Base-by-base conservation (phyloP, 768 basidiomycete species). In the Melanogaster broomeanus region DNA sequence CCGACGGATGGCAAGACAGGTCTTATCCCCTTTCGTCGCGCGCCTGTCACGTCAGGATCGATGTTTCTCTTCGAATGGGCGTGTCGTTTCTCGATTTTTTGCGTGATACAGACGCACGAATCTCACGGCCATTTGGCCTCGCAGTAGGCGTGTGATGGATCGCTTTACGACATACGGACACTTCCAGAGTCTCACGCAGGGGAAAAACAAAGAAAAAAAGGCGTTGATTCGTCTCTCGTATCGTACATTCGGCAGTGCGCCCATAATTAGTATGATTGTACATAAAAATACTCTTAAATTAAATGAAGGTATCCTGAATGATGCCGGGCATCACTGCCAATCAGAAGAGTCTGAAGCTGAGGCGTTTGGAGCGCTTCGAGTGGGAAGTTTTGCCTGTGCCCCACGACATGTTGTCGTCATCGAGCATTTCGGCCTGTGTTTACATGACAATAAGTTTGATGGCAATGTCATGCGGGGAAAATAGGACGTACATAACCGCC, bases 371-470 rank as follows among this genome's bases (percentile, higher is more conserved):
- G 31, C 35, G 25, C 51, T 51, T 57, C 8, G 51, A 28, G 18
- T 10, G 44, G 19, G 35, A 27, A n/a, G 30, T 6, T 49, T 45
- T 61, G 6, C 43, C 10, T 16, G 48, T 24, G 10, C 51, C 54
- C 63, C 63, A 65, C 21, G 63, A 61, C 63, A 67, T 67, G 34
- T 65, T 65, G 37, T 65, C 63, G 2, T 65, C 63, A 5, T 64
- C 63, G 6, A 65, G 62, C 65, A 67, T 59, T 39, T 65, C 57
- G 4, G 63, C 63, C 63, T 64, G 51, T 1, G 4, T 15, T 34
- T 10, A 45, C 19, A 15, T 43, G 18, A 21, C 6, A 6, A 30
- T 42, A 3, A 34, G 18, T 19, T 41, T 40, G 24, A 37, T 19
- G 10, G 9, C 18, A 18, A 10, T 4, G 12, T 7, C 35, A 15